Evolutionary conservation across 177 flowering plant genomes (phyloP).

Genomic region (Vitis hybrid): DNA sequence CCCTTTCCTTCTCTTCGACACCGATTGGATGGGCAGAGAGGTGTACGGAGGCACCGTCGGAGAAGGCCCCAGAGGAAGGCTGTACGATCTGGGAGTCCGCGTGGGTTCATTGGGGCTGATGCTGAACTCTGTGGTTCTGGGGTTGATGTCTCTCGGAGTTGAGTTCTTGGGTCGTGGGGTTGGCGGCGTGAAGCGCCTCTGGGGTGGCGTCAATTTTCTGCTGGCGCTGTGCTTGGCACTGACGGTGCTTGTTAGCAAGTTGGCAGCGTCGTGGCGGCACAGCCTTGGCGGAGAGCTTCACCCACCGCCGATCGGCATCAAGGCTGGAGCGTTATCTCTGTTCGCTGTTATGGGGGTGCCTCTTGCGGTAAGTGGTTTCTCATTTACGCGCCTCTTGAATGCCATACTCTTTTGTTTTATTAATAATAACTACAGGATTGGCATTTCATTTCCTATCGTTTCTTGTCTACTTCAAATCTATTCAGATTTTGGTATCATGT

Average conservation of each 20-base stretch:
- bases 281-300: background rate
- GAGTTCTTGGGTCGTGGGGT: conserved; percentile 29
- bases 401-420: too few species aligned
- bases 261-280: conserved; percentile 33
- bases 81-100: conserved; percentile 51
- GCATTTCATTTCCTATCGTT: too few species aligned
- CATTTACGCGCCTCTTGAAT: background rate
- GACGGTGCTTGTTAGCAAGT: conserved; percentile 53
- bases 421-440: too few species aligned
- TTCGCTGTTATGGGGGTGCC: conserved; percentile 69
- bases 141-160: conserved; percentile 37
- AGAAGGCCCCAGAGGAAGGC: background rate
- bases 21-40: conserved; percentile 90
- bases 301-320: conserved; percentile 36
- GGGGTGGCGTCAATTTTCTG: conserved; percentile 58
- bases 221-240: conserved; percentile 45
- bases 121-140: conserved; percentile 60
- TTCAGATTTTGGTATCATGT: too few species aligned
- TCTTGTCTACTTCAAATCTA: too few species aligned
- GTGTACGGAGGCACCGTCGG: conserved; percentile 61
- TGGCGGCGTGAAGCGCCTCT: conserved; percentile 48
- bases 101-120: conserved; percentile 64
- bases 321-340: conserved; percentile 48
- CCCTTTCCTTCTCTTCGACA: conserved; percentile 65
- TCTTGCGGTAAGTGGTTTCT: conserved; percentile 42